A percentile compares a stretch with the other conserved stretches of the same genome.
Evolutionary conservation across 768 basidiomycete species (phyloP).

Genomic region (Leccinum subgranulosum): DNA sequence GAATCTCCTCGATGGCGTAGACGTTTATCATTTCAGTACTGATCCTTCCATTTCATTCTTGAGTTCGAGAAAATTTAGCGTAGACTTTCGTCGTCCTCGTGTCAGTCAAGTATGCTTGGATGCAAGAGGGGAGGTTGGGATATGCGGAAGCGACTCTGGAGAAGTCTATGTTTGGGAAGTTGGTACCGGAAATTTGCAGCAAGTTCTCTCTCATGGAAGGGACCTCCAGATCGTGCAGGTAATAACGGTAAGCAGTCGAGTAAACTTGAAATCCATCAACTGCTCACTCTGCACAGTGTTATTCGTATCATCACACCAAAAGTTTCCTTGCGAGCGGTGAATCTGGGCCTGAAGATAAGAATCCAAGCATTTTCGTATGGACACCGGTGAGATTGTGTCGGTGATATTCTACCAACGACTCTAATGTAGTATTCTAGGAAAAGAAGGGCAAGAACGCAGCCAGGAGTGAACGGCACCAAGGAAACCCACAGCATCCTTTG

Average conservation of each 20-base stretch:
- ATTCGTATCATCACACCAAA: not conserved
- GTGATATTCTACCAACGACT: not conserved
- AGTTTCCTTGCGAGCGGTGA: not conserved
- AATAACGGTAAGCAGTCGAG: not conserved
- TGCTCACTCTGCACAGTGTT: not conserved
- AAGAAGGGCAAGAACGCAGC: no score
- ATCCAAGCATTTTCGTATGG: not conserved
- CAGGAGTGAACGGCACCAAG: no score
- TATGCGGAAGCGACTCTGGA: not conserved
- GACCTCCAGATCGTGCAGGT: not conserved
- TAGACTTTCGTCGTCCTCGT: not conserved
- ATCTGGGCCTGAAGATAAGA: not conserved
- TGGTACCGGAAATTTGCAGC: not conserved
- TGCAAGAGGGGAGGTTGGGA: not conserved
- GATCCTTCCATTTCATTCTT: not conserved
- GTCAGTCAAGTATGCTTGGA: not conserved
- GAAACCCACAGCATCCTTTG: not conserved
- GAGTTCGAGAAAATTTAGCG: not conserved
- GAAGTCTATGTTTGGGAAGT: not conserved
- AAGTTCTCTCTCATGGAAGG: not conserved
- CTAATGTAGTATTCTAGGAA: not conserved
- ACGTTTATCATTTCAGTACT: not conserved
- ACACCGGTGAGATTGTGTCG: not conserved
- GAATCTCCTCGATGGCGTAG: not conserved
- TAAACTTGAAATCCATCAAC: not conserved